Evolutionary conservation across 1,284 basidiomycete species (phyloP).

Genomic region (Ustilago xerochloae): DNA sequence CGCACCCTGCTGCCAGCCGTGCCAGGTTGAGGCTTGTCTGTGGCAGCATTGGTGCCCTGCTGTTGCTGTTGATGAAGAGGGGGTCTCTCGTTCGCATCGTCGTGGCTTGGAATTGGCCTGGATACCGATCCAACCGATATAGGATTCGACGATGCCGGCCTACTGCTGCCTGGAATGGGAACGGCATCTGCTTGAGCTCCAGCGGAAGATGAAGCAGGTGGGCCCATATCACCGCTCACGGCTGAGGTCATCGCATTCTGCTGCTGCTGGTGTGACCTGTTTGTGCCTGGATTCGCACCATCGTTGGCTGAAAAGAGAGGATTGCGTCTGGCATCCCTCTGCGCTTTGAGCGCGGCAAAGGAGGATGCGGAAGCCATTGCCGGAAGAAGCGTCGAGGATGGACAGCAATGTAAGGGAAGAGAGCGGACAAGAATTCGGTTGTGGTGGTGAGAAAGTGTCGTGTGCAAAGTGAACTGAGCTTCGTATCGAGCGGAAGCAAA

Average conservation of each 20-base stretch:
- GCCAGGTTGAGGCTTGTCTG: constrained; percentile 14
- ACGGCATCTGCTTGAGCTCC: constrained; percentile 2
- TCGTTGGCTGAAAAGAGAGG: constrained; percentile 10
- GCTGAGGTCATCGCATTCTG: not conserved
- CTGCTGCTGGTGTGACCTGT: not conserved
- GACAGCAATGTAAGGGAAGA: not conserved
- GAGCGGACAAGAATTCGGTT: too few relatives aligned
- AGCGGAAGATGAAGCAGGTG: constrained; percentile 3
- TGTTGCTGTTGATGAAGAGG: not conserved
- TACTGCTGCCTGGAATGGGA: constrained; percentile 10
- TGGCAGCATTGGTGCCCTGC: not conserved
- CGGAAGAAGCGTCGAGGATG: not conserved
- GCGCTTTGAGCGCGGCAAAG: constrained; percentile 43
- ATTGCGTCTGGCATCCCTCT: constrained; percentile 35
- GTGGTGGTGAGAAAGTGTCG: not conserved
- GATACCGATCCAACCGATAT: not conserved
- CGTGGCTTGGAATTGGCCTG: not conserved
- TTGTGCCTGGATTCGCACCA: not conserved
- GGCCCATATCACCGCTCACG: constrained; percentile 4
- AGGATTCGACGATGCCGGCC: not conserved
- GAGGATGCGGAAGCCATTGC: constrained; percentile 27
- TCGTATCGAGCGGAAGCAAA: too few relatives aligned
- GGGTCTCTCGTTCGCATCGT: too few relatives aligned
- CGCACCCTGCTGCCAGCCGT: constrained; percentile 29
- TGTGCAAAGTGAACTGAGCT: not conserved